These are phyloP conservation scores for Aureobasidium musti DNA, from an alignment of 2,329 filamentous ascomycete genomes.

Conservation along the genomic window DNA sequence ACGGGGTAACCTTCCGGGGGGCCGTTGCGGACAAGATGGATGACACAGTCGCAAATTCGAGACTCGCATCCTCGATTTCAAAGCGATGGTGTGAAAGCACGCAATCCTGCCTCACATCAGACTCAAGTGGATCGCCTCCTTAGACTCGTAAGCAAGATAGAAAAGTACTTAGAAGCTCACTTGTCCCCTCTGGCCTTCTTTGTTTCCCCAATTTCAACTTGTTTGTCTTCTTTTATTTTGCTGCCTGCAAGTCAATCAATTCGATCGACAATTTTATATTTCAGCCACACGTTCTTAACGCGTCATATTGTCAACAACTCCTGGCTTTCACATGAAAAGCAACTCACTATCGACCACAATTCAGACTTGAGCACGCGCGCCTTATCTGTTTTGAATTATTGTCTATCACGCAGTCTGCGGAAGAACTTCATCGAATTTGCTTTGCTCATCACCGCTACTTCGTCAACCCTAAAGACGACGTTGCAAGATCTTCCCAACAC, in stretches of 20 bases:
- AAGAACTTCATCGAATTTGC: conserved; percentile 8
- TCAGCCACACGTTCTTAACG: conserved; percentile 21
- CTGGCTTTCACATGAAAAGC: conserved; percentile 25
- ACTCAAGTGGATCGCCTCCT: background rate
- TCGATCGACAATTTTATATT: background rate
- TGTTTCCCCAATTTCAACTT: conserved; percentile 1
- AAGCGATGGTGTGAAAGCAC: conserved; percentile 28
- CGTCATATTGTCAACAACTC: background rate
- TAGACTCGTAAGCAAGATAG: background rate
- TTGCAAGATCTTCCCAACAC: background rate
- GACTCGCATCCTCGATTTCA: conserved; percentile 15
- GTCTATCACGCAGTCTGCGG: conserved; percentile 4
- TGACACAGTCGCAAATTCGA: background rate
- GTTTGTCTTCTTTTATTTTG: conserved; percentile 10
- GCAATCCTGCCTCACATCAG: conserved; percentile 16
- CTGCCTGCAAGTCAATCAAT: conserved; percentile 24
- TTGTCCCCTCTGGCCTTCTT: background rate
- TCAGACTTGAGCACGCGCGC: conserved; percentile 10
- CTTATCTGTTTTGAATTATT: conserved; percentile 19
- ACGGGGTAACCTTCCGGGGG: conserved; percentile 13
- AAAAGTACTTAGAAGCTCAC: conserved; percentile 19
- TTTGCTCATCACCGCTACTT: conserved; percentile 11
- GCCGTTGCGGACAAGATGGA: background rate
- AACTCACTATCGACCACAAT: background rate
- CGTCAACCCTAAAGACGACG: background rate